Evolutionary conservation across 1,284 basidiomycete species (phyloP).

Genomic region (Apiotrichum sp.): DNA sequence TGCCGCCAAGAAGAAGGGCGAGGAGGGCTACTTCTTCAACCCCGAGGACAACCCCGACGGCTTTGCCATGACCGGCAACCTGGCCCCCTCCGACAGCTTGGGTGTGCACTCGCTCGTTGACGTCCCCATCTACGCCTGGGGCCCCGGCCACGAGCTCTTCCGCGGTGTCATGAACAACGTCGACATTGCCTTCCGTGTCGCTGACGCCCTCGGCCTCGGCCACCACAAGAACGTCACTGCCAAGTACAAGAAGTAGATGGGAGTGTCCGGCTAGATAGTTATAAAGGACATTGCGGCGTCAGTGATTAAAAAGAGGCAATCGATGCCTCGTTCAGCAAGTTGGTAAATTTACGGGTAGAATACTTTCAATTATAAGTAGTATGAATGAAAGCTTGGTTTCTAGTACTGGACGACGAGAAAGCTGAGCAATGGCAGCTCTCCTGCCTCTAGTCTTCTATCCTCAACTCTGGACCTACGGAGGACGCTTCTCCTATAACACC

Average conservation of each 20-base stretch:
- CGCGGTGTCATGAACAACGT: conserved; percentile 40
- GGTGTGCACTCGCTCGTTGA: conserved; percentile 47
- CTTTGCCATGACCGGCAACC: conserved; percentile 44
- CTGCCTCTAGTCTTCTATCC: too few relatives aligned
- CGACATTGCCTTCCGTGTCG: conserved; percentile 44
- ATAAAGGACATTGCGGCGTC: conserved; percentile 44
- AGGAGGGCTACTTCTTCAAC: conserved; percentile 39
- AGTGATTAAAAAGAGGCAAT: not conserved
- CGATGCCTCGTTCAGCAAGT: too few relatives aligned
- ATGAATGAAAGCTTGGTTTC: too few relatives aligned
- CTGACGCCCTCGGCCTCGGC: conserved; percentile 42
- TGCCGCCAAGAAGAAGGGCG: conserved; percentile 28
- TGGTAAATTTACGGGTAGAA: too few relatives aligned
- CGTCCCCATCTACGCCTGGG: conserved; percentile 47
- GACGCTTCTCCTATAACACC: not conserved
- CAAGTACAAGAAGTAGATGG: conserved; percentile 33
- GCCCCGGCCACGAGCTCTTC: conserved; percentile 45
- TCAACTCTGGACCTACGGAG: too few relatives aligned
- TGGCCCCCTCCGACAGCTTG: conserved; percentile 33
- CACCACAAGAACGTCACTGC: conserved; percentile 28
- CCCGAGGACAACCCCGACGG: conserved; percentile 41
- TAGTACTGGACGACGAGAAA: too few relatives aligned
- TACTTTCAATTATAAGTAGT: too few relatives aligned
- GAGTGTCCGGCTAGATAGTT: conserved; percentile 46
- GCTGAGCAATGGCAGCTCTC: too few relatives aligned